Evolutionary conservation across 2,329 filamentous ascomycete species (phyloP).

Genomic region (Hypoxylon sp.): DNA sequence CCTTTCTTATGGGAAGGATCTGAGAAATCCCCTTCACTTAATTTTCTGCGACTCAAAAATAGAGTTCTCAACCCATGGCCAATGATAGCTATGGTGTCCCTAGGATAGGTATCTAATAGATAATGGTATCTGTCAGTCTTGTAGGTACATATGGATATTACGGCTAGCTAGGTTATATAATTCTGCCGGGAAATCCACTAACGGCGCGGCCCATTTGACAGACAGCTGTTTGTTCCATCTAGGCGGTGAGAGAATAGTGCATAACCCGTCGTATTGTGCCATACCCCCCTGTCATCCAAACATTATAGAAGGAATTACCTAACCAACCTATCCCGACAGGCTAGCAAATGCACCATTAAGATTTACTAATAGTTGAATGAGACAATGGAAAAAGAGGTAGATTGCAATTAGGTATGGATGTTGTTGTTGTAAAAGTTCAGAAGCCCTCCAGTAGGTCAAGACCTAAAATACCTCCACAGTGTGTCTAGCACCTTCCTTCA

Average conservation of each 20-base stretch:
- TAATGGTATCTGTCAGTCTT: not conserved
- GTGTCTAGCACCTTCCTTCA: no score
- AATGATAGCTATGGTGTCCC: not conserved
- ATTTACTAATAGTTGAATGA: not conserved
- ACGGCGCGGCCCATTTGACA: constrained; percentile 23
- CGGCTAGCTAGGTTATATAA: constrained; percentile 15
- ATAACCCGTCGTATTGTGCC: not conserved
- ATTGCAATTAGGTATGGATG: no score
- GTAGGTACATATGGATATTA: not conserved
- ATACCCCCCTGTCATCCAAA: constrained; percentile 2
- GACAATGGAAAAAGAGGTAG: no score
- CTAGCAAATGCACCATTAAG: not conserved
- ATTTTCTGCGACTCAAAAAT: constrained; percentile 5
- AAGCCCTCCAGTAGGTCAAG: no score
- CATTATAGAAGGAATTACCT: not conserved
- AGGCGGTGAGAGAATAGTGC: constrained; percentile 22
- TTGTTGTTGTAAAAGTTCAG: no score
- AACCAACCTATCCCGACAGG: not conserved
- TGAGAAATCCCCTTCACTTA: constrained; percentile 11
- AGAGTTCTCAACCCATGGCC: constrained; percentile 27
- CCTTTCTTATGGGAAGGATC: constrained; percentile 23
- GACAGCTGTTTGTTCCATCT: constrained; percentile 14
- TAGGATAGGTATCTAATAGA: not conserved
- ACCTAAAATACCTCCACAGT: no score
- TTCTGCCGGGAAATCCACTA: constrained; percentile 27